phyloP scores from a whole-genome alignment of 257 asterid genomes.

The Solanum paucissectum region DNA sequence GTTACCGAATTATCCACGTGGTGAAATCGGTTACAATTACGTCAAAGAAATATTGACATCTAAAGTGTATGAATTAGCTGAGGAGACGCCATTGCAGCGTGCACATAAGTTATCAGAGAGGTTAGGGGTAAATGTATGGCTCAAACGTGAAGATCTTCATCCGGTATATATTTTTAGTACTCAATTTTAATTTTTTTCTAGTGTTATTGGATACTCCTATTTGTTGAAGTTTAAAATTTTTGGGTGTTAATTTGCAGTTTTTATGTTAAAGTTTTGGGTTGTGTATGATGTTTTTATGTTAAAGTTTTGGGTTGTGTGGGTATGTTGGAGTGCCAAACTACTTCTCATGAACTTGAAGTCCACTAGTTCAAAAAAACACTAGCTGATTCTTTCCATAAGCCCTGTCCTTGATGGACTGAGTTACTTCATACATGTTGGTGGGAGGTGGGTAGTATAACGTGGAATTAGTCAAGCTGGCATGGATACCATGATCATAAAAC shows the following conservation, averaged over 20 bases:
- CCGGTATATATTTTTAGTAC: conserved; percentile 38
- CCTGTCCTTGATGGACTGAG: too few relatives aligned
- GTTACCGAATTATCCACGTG: conserved; percentile 23
- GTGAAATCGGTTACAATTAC: conserved; percentile 38
- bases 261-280: not conserved
- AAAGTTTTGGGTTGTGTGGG: too few relatives aligned
- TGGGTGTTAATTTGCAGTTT: not conserved
- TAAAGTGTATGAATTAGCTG: conserved; percentile 83
- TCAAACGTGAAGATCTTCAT: conserved; percentile 83
- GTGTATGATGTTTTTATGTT: too few relatives aligned
- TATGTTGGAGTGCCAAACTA: too few relatives aligned
- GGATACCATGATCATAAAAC: not conserved
- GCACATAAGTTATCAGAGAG: conserved; percentile 64
- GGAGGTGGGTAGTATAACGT: too few relatives aligned
- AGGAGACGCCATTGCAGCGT: conserved; percentile 69
- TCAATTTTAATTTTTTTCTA: not conserved
- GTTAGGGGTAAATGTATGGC: conserved; percentile 71
- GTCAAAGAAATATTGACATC: conserved; percentile 65
- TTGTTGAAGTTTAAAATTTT: not conserved
- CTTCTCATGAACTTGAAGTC: not conserved
- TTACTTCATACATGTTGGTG: too few relatives aligned
- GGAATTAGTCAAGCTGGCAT: not conserved
- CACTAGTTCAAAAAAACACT: too few relatives aligned
- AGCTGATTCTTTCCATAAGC: too few relatives aligned
- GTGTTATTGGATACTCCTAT: not conserved